phyloP scores from a whole-genome alignment of 768 basidiomycete genomes.

The Stropharia rugosoannulata region DNA sequence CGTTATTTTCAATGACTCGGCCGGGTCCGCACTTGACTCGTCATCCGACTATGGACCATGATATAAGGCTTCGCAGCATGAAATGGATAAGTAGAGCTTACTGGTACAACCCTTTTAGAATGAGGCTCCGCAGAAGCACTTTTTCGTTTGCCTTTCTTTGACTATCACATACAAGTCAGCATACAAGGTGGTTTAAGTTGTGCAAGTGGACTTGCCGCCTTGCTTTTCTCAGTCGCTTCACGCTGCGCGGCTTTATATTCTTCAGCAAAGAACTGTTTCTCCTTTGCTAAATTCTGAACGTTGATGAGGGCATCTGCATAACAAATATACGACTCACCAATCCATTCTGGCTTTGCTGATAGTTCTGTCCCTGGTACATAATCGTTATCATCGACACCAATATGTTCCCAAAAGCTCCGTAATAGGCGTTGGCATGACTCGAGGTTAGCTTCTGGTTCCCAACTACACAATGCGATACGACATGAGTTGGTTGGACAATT shows the following conservation, averaged over 20 bases:
- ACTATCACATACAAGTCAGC: background rate
- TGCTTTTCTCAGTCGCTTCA: constrained; percentile 9
- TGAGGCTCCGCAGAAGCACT: background rate
- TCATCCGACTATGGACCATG: background rate
- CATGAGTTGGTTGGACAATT: background rate
- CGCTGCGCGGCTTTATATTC: constrained; percentile 22
- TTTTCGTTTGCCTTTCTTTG: background rate
- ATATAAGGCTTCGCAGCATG: background rate
- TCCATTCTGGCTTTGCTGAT: constrained; percentile 52
- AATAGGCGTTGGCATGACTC: constrained; percentile 55
- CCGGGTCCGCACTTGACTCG: background rate
- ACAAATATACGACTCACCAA: constrained; percentile 39
- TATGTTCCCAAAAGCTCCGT: constrained; percentile 60
- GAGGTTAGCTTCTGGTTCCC: constrained; percentile 69
- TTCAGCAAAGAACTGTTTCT: constrained; percentile 35
- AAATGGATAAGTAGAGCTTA: background rate
- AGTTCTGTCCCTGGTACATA: constrained; percentile 47
- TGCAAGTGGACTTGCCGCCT: background rate
- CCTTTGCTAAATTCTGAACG: constrained; percentile 28
- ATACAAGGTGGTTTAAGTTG: background rate
- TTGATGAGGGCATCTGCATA: background rate
- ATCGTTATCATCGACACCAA: constrained; percentile 58
- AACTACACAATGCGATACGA: constrained; percentile 37
- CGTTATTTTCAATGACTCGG: constrained; percentile 3
- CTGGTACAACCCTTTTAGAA: background rate